Conservation (phyloP, 768 basidiomycete genomes). For the Trametes gibbosa region DNA sequence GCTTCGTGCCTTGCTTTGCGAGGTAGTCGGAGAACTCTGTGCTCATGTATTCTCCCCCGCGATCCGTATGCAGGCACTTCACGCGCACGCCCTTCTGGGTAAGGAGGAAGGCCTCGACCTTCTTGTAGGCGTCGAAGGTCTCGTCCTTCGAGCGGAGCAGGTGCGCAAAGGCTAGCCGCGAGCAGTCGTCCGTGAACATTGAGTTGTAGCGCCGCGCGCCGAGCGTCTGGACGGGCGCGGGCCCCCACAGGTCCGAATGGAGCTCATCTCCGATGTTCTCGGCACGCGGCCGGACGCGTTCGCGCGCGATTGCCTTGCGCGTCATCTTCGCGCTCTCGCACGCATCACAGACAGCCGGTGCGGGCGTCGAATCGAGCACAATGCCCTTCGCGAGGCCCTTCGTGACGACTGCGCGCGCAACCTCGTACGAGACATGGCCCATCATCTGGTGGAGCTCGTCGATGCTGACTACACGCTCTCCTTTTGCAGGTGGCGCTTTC, state of each 20-base stretch:
- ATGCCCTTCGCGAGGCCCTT: too few relatives aligned
- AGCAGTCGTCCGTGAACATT: constrained; percentile 31
- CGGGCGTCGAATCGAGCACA: constrained; percentile 15
- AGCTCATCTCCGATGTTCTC: constrained; percentile 36
- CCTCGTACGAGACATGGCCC: constrained; percentile 33
- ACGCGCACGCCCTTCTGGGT: constrained; percentile 33
- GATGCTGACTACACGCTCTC: neutral
- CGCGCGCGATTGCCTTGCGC: constrained; percentile 30
- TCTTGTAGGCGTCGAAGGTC: constrained; percentile 31
- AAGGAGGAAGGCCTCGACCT: constrained; percentile 34
- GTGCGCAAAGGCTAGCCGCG: constrained; percentile 23
- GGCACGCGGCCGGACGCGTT: constrained; percentile 26
- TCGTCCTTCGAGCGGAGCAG: constrained; percentile 38
- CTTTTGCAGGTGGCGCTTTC: constrained; percentile 2
- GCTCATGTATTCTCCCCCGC: constrained; percentile 34
- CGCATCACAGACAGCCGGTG: constrained; percentile 34
- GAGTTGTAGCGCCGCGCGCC: constrained; percentile 24
- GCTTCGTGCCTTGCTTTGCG: constrained; percentile 35
- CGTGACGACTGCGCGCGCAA: constrained; percentile 25
- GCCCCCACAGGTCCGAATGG: constrained; percentile 47
- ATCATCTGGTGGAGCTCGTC: constrained; percentile 33
- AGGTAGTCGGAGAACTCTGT: constrained; percentile 33
- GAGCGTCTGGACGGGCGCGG: constrained; percentile 31
- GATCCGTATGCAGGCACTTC: constrained; percentile 38
- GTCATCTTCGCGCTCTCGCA: constrained; percentile 44